Conservation (phyloP, 192 early-diverging fungal genomes). For the Backusella sp. region DNA sequence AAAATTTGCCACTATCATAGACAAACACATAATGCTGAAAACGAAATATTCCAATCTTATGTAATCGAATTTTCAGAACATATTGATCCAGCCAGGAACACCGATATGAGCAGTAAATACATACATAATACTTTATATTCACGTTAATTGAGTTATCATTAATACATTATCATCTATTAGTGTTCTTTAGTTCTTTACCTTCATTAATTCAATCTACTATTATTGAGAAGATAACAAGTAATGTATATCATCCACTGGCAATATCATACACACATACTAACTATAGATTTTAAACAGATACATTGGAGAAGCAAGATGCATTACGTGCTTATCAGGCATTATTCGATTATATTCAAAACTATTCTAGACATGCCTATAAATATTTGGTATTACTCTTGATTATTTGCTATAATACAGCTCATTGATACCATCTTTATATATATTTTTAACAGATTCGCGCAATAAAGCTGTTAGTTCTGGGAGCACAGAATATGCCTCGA, state of each 20-base stretch:
- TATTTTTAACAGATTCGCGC: constrained; percentile 17
- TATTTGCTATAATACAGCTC: not conserved
- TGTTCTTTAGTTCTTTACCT: constrained; percentile 28
- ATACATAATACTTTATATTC: not conserved
- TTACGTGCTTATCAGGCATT: constrained; percentile 26
- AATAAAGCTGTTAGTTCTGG: constrained; percentile 20
- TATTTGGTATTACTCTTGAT: constrained; percentile 28
- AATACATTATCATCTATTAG: not conserved
- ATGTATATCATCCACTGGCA: not conserved
- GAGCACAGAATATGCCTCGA: constrained; percentile 1
- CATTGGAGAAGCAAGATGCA: constrained; percentile 16
- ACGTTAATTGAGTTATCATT: not conserved
- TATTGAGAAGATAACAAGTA: constrained; percentile 31
- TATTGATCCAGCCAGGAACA: constrained; percentile 23
- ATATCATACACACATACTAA: not conserved
- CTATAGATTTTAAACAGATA: not conserved
- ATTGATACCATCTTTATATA: not conserved
- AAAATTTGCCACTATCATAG: not conserved
- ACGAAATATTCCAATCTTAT: constrained; percentile 26
- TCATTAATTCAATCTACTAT: constrained; percentile 26
- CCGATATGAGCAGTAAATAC: constrained; percentile 22
- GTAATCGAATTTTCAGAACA: constrained; percentile 25
- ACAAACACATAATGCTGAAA: constrained; percentile 27
- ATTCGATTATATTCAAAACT: constrained; percentile 28
- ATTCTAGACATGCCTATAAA: constrained; percentile 27